Conservation (phyloP, 345 rosid genomes). For the Alliaria petiolata region DNA sequence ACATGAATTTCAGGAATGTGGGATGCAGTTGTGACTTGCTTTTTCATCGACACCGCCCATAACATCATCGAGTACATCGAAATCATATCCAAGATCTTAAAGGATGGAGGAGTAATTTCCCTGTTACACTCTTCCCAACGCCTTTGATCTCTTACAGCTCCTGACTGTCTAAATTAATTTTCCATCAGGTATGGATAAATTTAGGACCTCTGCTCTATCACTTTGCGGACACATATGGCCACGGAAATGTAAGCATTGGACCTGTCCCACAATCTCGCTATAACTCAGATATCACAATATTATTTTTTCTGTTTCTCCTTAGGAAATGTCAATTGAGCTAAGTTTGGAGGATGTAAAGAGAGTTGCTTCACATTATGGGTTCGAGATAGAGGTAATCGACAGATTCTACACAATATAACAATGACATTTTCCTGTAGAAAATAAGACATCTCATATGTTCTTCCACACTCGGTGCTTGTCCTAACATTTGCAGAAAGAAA, state of each 20-base stretch:
- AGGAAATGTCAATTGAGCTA: conserved; percentile 97
- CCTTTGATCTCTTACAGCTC: neutral
- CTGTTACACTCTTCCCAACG: conserved; percentile 13
- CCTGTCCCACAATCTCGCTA: neutral
- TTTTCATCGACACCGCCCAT: conserved; percentile 96
- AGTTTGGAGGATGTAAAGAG: conserved; percentile 93
- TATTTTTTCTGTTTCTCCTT: neutral
- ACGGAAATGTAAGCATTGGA: conserved; percentile 63
- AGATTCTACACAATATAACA: neutral
- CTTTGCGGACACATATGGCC: conserved; percentile 83
- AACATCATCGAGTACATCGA: conserved; percentile 89
- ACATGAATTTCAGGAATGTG: conserved; percentile 61
- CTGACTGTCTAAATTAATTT: conserved; percentile 7
- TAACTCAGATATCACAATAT: neutral
- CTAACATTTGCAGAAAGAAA: conserved; percentile 56
- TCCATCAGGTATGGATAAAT: conserved; percentile 87
- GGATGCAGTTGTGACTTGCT: conserved; percentile 97
- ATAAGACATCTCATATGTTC: neutral
- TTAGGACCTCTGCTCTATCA: conserved; percentile 92
- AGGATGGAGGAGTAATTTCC: conserved; percentile 82
- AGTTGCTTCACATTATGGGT: conserved; percentile 73
- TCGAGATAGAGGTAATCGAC: conserved; percentile 53
- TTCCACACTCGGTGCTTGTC: conserved; percentile 1
- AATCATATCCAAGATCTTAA: conserved; percentile 83
- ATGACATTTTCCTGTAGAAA: neutral